Conservation (phyloP, 139 green algal genomes). For the Desmodesmus armatus region DNA sequence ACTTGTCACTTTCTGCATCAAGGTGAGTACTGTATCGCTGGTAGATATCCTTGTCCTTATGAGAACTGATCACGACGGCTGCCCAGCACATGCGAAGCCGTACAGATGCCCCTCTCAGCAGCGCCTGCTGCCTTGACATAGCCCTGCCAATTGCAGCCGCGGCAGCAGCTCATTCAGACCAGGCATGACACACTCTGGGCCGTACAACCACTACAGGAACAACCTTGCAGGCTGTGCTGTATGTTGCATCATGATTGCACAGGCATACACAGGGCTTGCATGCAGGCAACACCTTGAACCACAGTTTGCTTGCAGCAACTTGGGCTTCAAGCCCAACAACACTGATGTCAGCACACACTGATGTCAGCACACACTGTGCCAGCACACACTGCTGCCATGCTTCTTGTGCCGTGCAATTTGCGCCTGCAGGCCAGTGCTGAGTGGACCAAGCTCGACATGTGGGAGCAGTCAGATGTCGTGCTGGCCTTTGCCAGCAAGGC, state of each 20-base stretch:
- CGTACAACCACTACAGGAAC: no score
- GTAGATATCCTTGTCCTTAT: neutral
- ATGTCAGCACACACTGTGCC: neutral
- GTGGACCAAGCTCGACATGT: neutral
- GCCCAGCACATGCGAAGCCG: neutral
- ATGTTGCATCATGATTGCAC: no score
- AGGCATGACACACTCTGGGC: no score
- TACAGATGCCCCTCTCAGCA: neutral
- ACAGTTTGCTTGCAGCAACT: neutral
- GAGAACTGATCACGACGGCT: neutral
- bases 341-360: neutral
- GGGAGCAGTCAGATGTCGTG: conserved; percentile 34
- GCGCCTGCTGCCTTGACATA: neutral
- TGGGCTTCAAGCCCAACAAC: neutral
- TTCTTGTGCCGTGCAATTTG: neutral
- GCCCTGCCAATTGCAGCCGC: neutral
- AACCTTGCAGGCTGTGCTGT: no score
- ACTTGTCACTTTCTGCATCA: conserved; percentile 12
- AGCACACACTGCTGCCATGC: neutral
- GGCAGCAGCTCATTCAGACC: no score
- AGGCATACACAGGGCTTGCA: neutral
- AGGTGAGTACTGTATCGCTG: neutral
- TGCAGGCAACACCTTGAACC: no score
- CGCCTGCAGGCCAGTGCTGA: conserved; percentile 12
- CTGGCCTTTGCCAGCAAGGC: neutral